Evolutionary conservation across 805 yeast genomes (phyloP).

Genomic region (Middelhovenomyces tepae): DNA sequence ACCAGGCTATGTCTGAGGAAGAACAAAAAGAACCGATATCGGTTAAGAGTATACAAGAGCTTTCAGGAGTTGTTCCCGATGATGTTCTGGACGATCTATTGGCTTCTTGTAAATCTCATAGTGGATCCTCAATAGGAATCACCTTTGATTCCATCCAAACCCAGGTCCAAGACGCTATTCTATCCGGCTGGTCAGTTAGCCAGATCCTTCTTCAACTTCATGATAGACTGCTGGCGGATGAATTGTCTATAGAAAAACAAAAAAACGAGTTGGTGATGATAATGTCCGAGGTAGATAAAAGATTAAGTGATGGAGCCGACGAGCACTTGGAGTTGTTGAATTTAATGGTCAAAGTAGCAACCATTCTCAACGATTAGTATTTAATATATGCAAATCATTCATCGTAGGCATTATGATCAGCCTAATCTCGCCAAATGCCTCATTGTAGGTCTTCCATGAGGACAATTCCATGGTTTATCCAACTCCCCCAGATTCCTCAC

Average conservation of each 20-base stretch:
- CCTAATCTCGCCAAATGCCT: slow-evolving; percentile 63
- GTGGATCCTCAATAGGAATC: slow-evolving; percentile 13
- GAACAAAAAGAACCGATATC: slow-evolving; percentile 31
- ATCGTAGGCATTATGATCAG: too few species aligned
- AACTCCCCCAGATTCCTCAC: slow-evolving; percentile 59
- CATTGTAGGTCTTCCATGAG: slow-evolving; percentile 97
- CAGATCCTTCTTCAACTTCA: slow-evolving; percentile 67
- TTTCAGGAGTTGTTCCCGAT: slow-evolving; percentile 67
- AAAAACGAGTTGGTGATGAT: slow-evolving; percentile 59
- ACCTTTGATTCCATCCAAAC: slow-evolving; percentile 20
- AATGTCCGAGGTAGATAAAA: slow-evolving; percentile 66
- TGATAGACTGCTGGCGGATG: slow-evolving; percentile 52
- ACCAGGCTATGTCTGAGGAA: slow-evolving; percentile 27
- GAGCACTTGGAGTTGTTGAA: slow-evolving; percentile 78
- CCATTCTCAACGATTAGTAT: slow-evolving; percentile 6
- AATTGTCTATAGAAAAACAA: slow-evolving; percentile 37
- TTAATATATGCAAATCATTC: too few species aligned
- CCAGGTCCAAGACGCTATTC: slow-evolving; percentile 42
- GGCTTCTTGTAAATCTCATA: slow-evolving; percentile 26
- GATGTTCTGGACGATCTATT: slow-evolving; percentile 37
- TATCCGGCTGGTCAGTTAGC: slow-evolving; percentile 73
- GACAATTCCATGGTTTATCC: slow-evolving; percentile 90
- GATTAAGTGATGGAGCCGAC: slow-evolving; percentile 76
- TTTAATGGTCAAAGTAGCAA: slow-evolving; percentile 45
- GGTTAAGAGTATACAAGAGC: slow-evolving; percentile 45